Evolutionary conservation across 192 early-diverging fungal genomes (phyloP).

Genomic region (Entophlyctis helioformis): DNA sequence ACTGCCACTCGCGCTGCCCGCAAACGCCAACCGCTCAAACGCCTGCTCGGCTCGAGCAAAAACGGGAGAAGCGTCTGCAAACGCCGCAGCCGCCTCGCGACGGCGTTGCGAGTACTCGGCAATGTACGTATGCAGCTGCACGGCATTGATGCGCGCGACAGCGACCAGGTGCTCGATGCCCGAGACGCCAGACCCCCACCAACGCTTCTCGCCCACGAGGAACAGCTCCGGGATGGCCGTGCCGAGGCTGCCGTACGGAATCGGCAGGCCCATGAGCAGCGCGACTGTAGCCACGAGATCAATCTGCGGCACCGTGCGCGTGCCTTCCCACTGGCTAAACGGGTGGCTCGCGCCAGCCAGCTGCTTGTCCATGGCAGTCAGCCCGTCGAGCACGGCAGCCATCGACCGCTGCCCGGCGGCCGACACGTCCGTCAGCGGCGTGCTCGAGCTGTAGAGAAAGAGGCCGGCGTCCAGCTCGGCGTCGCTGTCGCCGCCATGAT

Average conservation of each 20-base stretch:
- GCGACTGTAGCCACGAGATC: conserved; percentile 82
- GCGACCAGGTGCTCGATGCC: conserved; percentile 26
- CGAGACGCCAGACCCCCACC: background rate
- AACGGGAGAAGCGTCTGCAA: conserved; percentile 19
- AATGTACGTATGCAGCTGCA: conserved; percentile 57
- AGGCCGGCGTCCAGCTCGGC: conserved; percentile 78
- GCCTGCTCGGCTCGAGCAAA: conserved; percentile 19
- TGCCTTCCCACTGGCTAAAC: conserved; percentile 9
- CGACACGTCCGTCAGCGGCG: conserved; percentile 10
- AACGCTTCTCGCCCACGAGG: conserved; percentile 2
- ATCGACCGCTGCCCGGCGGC: conserved; percentile 1
- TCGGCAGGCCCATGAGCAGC: conserved; percentile 67
- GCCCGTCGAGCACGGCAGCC: background rate
- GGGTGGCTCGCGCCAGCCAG: conserved; percentile 12
- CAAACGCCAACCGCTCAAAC: conserved; percentile 1
- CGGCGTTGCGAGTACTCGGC: conserved; percentile 38
- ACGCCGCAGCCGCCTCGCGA: conserved; percentile 40
- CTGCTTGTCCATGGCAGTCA: background rate
- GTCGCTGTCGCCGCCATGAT: conserved; percentile 92
- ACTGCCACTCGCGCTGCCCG: too few relatives aligned
- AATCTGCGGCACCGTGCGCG: conserved; percentile 72
- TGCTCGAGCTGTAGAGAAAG: conserved; percentile 65
- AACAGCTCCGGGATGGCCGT: conserved; percentile 80
- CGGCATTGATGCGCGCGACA: conserved; percentile 48
- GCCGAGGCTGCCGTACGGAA: conserved; percentile 91